Percentiles rank a stretch among this genome's conserved stretches.
These are phyloP conservation scores for Ceratobasidium sp. DNA, from an alignment of 1,284 basidiomycete species.

Conservation along the genomic window DNA sequence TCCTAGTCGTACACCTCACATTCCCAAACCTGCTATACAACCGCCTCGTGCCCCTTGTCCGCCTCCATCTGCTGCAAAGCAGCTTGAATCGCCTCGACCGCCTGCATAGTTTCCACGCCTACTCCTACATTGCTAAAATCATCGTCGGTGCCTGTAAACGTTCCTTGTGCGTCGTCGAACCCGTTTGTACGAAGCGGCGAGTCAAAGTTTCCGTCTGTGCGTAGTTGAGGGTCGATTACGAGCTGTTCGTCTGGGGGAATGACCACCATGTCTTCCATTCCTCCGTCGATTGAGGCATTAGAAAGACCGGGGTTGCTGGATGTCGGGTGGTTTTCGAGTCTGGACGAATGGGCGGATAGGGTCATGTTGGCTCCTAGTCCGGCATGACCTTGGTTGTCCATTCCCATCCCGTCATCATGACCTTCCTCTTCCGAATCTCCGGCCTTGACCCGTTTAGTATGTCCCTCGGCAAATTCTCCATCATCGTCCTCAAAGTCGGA, in stretches of 20 bases:
- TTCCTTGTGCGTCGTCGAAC: background rate
- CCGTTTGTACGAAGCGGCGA: background rate
- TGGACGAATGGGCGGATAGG: too few relatives aligned
- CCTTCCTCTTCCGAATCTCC: background rate
- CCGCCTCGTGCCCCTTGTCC: conserved; percentile 15
- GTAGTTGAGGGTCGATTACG: conserved; percentile 23
- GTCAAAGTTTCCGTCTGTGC: background rate
- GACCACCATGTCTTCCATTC: background rate
- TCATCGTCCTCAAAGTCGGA: background rate
- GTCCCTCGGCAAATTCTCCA: background rate
- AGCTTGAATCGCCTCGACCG: conserved; percentile 29
- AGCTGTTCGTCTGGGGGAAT: conserved; percentile 8
- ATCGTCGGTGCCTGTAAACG: background rate
- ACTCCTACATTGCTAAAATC: too few relatives aligned
- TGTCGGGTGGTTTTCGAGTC: too few relatives aligned
- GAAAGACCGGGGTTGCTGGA: too few relatives aligned
- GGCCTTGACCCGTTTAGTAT: background rate
- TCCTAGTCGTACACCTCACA: background rate
- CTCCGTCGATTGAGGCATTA: too few relatives aligned
- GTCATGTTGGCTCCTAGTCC: too few relatives aligned
- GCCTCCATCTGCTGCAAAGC: conserved; percentile 37
- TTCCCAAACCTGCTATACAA: background rate
- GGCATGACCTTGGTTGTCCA: background rate
- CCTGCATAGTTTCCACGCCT: conserved; percentile 29
- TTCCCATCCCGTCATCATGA: background rate